Evolutionary conservation across 1,139 yeast genomes (phyloP), one percentile per base, ranked within the genome.

Genomic region (Kodamaea suecica): DNA sequence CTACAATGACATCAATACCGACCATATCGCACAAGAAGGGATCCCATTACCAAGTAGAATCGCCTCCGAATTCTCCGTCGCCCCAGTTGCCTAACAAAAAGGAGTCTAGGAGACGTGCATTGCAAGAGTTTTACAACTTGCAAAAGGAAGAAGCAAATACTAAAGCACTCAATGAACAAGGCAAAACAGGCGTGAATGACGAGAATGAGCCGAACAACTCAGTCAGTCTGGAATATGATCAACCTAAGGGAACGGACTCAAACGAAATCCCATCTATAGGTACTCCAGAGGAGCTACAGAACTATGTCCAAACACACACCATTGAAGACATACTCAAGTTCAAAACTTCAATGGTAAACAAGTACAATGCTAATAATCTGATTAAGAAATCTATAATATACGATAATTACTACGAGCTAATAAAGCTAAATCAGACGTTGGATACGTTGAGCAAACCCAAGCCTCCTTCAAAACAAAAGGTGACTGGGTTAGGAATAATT

Each of bases 371-470:
- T 7, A 70, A 63, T 33, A 70, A 63, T 37, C 67, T 62, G 63
- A 63, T 59, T 27, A 67, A 66, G 49, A 70, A 70, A 38, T 60
- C 73, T 14, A 67, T 70, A n/a, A 66, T 70, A 10, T 70, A 70
- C 45, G 70, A 69, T 39, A 69, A 70, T 44, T 70, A 70, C 52
- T 65, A 66, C 40, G 75, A 70, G 36, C 50, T 70, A 38, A 70
- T 70, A 41, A 67, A 66, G 39, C 52, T 70, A 35, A 67, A 64
- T 37, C 59, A 67, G 29, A 62, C 69, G 1, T 53, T 70, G 37
- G 53, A 51, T 11, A 57, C 55, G 17, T 43, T 65, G 10, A 49
- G 64, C n/a, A 46, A 42, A 13, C 55, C 63, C 1, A 43, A 39
- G 12, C 38, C 43, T 4, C 32, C 42, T 10, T 29, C 32, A 4